Conservation (phyloP, 2,329 filamentous ascomycete genomes). For the Fusarium sulawesiense region DNA sequence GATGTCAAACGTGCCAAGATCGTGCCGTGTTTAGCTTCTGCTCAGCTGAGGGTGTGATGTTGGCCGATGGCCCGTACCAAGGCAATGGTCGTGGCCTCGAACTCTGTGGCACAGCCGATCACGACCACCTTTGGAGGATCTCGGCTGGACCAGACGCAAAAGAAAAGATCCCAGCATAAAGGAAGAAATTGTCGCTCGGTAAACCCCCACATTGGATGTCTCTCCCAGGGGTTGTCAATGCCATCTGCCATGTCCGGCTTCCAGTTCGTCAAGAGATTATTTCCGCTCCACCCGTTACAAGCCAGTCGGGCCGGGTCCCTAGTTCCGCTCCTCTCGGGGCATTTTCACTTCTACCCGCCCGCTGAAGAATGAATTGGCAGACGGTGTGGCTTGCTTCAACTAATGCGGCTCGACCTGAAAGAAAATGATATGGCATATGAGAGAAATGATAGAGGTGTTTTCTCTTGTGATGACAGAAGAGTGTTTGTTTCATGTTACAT, state of each 20-base stretch:
- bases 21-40: not conserved
- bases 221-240: not conserved
- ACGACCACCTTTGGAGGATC: too few species aligned
- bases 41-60: not conserved
- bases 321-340: not conserved
- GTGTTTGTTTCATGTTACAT: not conserved
- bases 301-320: constrained; percentile 20
- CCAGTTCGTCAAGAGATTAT: not conserved
- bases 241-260: not conserved
- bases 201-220: not conserved
- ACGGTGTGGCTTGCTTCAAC: constrained; percentile 1
- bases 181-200: not conserved
- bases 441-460: not conserved
- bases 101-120: not conserved
- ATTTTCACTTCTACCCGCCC: not conserved
- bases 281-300: constrained; percentile 1
- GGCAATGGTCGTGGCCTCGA: not conserved
- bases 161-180: accelerated
- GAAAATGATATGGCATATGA: not conserved
- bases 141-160: not conserved
- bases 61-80: not conserved
- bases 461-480: not conserved
- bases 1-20: not conserved
- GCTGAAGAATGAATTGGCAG: not conserved
- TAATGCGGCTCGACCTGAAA: not conserved